Evolutionary conservation across 257 asterid species (phyloP), one percentile per base, ranked within the genome.

Genomic region (Buddleja alternifolia): DNA sequence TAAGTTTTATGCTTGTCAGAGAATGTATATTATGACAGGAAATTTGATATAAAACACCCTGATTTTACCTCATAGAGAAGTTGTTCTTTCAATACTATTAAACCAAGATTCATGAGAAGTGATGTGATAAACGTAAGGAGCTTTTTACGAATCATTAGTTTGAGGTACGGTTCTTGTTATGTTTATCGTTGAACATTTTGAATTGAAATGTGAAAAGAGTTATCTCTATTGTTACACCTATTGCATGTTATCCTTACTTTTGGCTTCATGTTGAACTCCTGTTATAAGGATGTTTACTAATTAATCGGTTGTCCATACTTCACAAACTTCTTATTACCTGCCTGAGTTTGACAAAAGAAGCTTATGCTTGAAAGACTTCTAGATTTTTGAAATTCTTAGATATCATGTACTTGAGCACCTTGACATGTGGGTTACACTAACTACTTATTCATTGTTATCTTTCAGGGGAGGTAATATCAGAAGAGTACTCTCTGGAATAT

Each of bases 401-500:
- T 12, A 15, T n/a, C n/a, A n/a, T n/a, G n/a, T n/a, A n/a, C n/a
- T n/a, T n/a, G n/a, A n/a, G n/a, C n/a, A n/a, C n/a, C n/a, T n/a
- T n/a, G n/a, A n/a, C 73, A 12, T 56, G 6, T 34, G 12, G 48
- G 25, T 3, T 16, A 15, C 36, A 44, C 42, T 51, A 45, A 23
- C 34, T 20, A 17, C 20, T 36, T 66, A 48, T 63, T 69, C 40
- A 50, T 47, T 63, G 14, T 55, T 51, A 59, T 56, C 50, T 85
- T 11, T 34, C 80, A 90, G 98, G 97, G 70, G 89, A 86, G 77
- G 98, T 93, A 59, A 93, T 93, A 74, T 90, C 98, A 29, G 97
- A 93, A 81, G 98, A 88, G 80, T 93, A 93, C 78, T 80, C 97
- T 7, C 77, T 93, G 93, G 96, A 88, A 81, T 93, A 93, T 63